phyloP scores from a whole-genome alignment of 345 rosid genomes.

The Populus nigra region DNA sequence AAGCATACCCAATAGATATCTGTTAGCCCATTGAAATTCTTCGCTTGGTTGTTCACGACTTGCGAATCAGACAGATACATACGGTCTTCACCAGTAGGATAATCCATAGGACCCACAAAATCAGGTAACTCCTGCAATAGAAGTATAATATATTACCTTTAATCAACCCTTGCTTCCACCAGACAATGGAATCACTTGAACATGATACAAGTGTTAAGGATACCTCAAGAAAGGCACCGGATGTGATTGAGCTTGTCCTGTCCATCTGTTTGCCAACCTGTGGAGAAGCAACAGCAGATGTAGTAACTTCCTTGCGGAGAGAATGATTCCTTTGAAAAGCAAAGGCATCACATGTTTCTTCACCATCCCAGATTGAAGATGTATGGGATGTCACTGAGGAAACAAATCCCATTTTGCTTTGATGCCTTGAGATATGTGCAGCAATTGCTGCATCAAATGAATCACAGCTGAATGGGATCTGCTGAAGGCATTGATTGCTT shows the following conservation, averaged over 20 bases:
- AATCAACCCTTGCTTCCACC: not conserved
- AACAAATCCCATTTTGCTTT: constrained; percentile 49
- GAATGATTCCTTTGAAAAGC: constrained; percentile 54
- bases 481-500: constrained; percentile 53
- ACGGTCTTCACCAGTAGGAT: constrained; percentile 39
- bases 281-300: constrained; percentile 35
- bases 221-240: constrained; percentile 48
- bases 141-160: not conserved
- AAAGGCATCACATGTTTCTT: constrained; percentile 97
- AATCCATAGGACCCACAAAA: constrained; percentile 31
- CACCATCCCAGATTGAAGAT: constrained; percentile 90
- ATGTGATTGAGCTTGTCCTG: constrained; percentile 20
- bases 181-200: constrained; percentile 5
- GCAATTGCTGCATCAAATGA: constrained; percentile 99
- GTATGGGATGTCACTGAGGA: constrained; percentile 43
- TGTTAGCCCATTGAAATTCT: constrained; percentile 53
- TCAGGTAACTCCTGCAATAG: constrained; percentile 43
- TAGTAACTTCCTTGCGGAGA: constrained; percentile 29
- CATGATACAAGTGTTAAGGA: not conserved
- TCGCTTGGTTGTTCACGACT: constrained; percentile 38
- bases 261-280: constrained; percentile 29
- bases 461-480: constrained; percentile 73
- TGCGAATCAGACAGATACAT: constrained; percentile 37
- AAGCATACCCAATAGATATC: constrained; percentile 79
- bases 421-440: constrained; percentile 83